Percentiles rank a stretch among this genome's conserved stretches.
phyloP scores from a whole-genome alignment of 352 stramenopile species.

The Sclerospora graminicola region DNA sequence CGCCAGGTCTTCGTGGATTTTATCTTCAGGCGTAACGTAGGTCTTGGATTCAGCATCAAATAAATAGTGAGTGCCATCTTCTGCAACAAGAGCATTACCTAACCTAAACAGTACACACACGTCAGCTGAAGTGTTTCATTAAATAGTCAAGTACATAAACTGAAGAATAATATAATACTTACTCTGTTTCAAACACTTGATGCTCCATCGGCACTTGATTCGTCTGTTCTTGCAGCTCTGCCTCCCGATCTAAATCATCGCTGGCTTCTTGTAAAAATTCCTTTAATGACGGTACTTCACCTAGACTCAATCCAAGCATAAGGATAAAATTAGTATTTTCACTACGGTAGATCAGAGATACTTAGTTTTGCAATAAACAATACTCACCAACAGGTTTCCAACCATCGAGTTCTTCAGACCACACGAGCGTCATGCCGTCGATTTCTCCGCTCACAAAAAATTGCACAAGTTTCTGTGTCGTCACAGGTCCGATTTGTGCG shows the following conservation, averaged over 20 bases:
- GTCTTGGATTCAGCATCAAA: conserved; percentile 59
- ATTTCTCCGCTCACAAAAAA: conserved; percentile 58
- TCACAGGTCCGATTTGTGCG: conserved; percentile 27
- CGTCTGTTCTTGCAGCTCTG: conserved; percentile 33
- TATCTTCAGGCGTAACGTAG: conserved; percentile 60
- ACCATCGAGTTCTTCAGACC: conserved; percentile 32
- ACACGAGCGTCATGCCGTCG: conserved; percentile 67
- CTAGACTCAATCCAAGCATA: conserved; percentile 12
- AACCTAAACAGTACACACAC: conserved; percentile 10
- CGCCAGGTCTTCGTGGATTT: conserved; percentile 61
- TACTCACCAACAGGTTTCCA: conserved; percentile 50
- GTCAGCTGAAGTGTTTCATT: too few relatives aligned
- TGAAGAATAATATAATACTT: conserved; percentile 1
- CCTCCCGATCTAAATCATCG: conserved; percentile 44
- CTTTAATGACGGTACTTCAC: conserved; percentile 45
- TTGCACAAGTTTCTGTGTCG: conserved; percentile 39
- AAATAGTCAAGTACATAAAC: not conserved
- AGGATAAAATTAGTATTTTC: not conserved
- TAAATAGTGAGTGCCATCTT: conserved; percentile 61
- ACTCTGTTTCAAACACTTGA: conserved; percentile 50
- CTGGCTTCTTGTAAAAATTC: conserved; percentile 67
- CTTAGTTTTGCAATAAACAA: too few relatives aligned
- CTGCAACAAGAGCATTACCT: conserved; percentile 38
- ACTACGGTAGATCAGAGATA: too few relatives aligned
- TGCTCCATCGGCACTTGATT: conserved; percentile 28